Evolutionary conservation across 1,284 basidiomycete genomes (phyloP), one percentile per base, ranked within the genome.

Genomic region (Fomitopsis schrenkii): DNA sequence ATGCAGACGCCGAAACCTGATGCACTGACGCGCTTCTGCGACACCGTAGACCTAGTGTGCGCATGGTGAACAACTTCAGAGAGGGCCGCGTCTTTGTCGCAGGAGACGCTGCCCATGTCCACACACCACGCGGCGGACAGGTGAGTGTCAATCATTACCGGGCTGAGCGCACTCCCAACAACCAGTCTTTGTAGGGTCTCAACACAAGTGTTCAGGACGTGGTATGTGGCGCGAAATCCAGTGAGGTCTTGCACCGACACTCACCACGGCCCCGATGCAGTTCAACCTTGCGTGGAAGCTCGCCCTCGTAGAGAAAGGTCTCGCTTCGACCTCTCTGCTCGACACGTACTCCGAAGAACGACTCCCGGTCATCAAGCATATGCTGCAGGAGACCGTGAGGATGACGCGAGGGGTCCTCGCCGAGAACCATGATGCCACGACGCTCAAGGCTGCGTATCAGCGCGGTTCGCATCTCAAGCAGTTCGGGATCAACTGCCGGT

Each of bases 401-500:
- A 56, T 60, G 48, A 59, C 55, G 26, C 7, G 38, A 17, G 38
- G 14, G 19, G 28, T 56, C 33, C 56, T 53, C 38, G 19, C 14
- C 6, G 33, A 54, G 12, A 26, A 30, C 6, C 14, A 10, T 9
- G 33, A 57, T 28, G 26, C 22, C 22, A 30, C 59, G 15, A 15
- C 59, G 12, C 36, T 54, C n/a, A 54, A 40, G 52, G 19, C 33
- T 3, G 33, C 59, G 4, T 65, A 57, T 54, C 44, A 57, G 35
- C 48, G 65, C 12, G 61, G 61, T 26, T 44, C 67, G n/a, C 67
- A 66, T 4, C 68, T 80, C 26, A 67, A 72, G 33, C 77, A 79
- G 66, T 72, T 81, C 30, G 79, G 79, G 1, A 73, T 82, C 36
- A 81, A 81, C 66, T 82, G 78, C 61, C 73, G 80, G 7, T 77